Evolutionary conservation across 306 rosid genomes (phyloP).

Genomic region (Nissolia schottii): DNA sequence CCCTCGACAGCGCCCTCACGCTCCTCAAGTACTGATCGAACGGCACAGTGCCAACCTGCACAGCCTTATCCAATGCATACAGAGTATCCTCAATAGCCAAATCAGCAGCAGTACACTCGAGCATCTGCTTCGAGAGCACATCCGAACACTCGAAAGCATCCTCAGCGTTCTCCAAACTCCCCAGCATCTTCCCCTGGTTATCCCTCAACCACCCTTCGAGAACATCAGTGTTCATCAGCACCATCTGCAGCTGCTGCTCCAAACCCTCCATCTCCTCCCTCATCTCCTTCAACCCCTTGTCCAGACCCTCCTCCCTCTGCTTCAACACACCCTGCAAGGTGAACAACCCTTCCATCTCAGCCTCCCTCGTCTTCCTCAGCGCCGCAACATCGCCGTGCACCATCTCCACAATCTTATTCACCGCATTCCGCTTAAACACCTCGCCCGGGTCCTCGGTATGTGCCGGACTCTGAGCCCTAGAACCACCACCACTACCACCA

Average conservation of each 20-base stretch:
- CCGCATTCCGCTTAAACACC: constrained; percentile 58
- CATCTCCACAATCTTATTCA: constrained; percentile 73
- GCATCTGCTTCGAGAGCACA: constrained; percentile 71
- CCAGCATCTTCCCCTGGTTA: constrained; percentile 51
- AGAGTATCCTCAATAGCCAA: constrained; percentile 81
- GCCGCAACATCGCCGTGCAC: constrained; percentile 49
- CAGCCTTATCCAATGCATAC: constrained; percentile 78
- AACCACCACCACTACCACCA: neutral
- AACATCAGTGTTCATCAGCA: constrained; percentile 77
- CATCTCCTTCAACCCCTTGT: constrained; percentile 68
- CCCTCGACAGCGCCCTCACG: constrained; percentile 79
- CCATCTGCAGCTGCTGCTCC: constrained; percentile 92
- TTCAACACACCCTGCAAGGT: constrained; percentile 55
- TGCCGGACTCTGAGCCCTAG: constrained; percentile 23
- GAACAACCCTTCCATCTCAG: constrained; percentile 72
- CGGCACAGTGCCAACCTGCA: constrained; percentile 66
- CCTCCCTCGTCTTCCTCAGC: constrained; percentile 63
- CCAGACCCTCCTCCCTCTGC: constrained; percentile 57
- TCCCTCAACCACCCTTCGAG: constrained; percentile 79
- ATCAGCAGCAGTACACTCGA: constrained; percentile 72
- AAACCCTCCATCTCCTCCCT: constrained; percentile 73
- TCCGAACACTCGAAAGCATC: constrained; percentile 76
- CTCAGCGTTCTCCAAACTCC: constrained; percentile 31
- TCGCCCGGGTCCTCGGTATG: constrained; percentile 69
- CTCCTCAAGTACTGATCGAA: constrained; percentile 82